These are phyloP conservation scores for Pestalotiopsis sp. DNA, from an alignment of 2,329 filamentous ascomycete genomes.

Conservation along the genomic window DNA sequence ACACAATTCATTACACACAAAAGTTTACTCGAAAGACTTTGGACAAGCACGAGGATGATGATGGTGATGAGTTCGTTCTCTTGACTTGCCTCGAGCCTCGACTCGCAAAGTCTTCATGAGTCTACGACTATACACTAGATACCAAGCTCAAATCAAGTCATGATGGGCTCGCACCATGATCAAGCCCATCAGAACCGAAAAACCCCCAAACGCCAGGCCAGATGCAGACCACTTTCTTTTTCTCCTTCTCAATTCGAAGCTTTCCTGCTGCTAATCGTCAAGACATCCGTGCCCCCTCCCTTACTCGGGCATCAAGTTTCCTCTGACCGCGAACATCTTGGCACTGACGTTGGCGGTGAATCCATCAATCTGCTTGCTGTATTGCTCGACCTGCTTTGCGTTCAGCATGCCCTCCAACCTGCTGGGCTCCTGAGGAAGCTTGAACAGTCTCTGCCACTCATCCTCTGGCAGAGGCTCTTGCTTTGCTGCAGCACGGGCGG, in stretches of 20 bases:
- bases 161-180: conserved; percentile 3
- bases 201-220: conserved; percentile 33
- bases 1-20: background rate
- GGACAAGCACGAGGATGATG: background rate
- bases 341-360: conserved; percentile 89
- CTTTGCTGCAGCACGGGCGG: conserved; percentile 80
- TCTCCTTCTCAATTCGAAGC: background rate
- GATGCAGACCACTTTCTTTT: conserved; percentile 26
- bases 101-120: conserved; percentile 1
- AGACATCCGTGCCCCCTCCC: background rate
- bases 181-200: conserved; percentile 15
- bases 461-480: conserved; percentile 89
- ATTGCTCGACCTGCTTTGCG: conserved; percentile 95
- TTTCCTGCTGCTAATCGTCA: background rate
- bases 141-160: conserved; percentile 7
- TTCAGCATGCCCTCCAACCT: conserved; percentile 92
- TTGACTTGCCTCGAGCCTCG: conserved; percentile 1
- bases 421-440: conserved; percentile 93
- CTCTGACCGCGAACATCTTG: conserved; percentile 97
- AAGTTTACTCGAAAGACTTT: background rate
- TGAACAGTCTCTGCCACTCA: conserved; percentile 98
- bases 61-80: background rate
- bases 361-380: conserved; percentile 93
- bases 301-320: conserved; percentile 62
- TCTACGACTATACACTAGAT: conserved; percentile 9